These are phyloP conservation scores for Dioszegia crocea DNA, from an alignment of 768 basidiomycete genomes.

Conservation along the genomic window DNA sequence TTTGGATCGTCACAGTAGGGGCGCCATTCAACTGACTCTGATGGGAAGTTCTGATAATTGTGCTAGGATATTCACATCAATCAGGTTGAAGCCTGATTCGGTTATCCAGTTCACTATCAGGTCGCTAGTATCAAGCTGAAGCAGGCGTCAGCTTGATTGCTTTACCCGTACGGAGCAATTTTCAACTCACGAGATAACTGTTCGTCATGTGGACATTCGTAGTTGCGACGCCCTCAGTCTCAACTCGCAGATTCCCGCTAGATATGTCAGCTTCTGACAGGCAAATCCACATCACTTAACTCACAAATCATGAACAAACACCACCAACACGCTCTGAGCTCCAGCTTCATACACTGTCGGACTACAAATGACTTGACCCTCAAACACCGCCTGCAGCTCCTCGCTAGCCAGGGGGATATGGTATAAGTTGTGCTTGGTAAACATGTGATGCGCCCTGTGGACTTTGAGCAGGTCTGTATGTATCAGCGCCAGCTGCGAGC, in stretches of 20 bases:
- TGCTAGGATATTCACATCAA: conserved; percentile 77
- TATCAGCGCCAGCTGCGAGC: neutral
- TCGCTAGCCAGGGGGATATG: conserved; percentile 67
- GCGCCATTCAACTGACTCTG: neutral
- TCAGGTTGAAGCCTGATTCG: conserved; percentile 62
- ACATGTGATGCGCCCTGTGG: conserved; percentile 80
- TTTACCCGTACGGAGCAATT: neutral
- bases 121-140: conserved; percentile 78
- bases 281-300: conserved; percentile 38
- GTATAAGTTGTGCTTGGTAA: conserved; percentile 69
- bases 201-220: conserved; percentile 69
- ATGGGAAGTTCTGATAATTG: conserved; percentile 26
- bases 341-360: conserved; percentile 65
- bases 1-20: neutral
- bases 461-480: conserved; percentile 73
- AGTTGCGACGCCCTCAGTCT: conserved; percentile 64
- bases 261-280: neutral
- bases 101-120: conserved; percentile 73
- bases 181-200: conserved; percentile 68
- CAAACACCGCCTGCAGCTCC: conserved; percentile 67
- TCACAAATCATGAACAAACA: conserved; percentile 94
- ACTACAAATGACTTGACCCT: conserved; percentile 82
- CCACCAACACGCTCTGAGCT: conserved; percentile 54
- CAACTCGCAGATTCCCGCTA: conserved; percentile 82
- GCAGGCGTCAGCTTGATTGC: conserved; percentile 1